Evolutionary conservation across 306 rosid genomes (phyloP).

Genomic region (Echinosophora koreensis): DNA sequence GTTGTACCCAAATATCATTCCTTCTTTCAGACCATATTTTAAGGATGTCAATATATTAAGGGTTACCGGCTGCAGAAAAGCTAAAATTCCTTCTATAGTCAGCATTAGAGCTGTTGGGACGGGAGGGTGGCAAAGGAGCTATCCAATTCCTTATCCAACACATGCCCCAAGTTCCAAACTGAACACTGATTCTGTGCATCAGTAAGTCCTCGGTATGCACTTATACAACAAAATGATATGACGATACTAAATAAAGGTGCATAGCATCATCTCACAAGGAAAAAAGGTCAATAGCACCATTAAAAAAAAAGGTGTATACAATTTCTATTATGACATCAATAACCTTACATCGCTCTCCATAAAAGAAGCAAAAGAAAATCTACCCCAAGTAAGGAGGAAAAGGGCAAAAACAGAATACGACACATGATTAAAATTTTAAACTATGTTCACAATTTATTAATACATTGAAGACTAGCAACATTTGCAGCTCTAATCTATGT

Average conservation of each 20-base stretch:
- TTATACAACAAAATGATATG: background rate
- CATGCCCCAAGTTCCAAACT: background rate
- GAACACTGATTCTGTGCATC: background rate
- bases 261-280: background rate
- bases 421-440: conserved; percentile 34
- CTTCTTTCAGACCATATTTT: background rate
- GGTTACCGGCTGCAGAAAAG: too few relatives aligned
- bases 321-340: background rate
- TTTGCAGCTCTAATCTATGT: conserved; percentile 46
- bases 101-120: background rate
- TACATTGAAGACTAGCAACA: conserved; percentile 36
- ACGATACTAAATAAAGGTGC: background rate
- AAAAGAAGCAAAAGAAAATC: background rate
- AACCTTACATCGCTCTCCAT: background rate
- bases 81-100: too few relatives aligned
- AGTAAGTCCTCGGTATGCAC: background rate
- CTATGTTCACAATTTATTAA: conserved; percentile 42
- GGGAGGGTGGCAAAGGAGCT: background rate
- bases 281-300: background rate
- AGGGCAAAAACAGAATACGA: conserved; percentile 25
- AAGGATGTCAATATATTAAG: background rate
- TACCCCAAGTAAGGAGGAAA: background rate
- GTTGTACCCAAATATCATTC: background rate
- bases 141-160: background rate
- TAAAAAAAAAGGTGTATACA: background rate